Base-by-base conservation (phyloP, 2,329 filamentous ascomycete genomes). In the Periconia sp. region DNA sequence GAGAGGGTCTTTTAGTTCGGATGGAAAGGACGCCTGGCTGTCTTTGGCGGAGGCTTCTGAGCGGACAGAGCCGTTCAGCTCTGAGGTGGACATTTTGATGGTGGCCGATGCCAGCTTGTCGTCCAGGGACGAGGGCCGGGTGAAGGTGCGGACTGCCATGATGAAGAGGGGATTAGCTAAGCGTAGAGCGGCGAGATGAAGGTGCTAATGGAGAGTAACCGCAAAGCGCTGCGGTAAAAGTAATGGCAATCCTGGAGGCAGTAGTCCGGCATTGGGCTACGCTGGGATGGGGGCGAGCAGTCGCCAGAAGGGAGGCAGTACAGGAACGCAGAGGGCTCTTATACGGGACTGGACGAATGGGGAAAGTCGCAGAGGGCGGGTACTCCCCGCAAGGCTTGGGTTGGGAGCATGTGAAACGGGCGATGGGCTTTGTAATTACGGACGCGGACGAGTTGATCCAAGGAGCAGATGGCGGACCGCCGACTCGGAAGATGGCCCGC, bases 201-300 rank as follows among this genome's bases (percentile, higher is more conserved):
- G 60, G 88, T 95, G 74, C 84, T 82, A 61, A 95, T 85, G 66
- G 88, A 92, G 60, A 95, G 78, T 67, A 91, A 86, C 78, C 89
- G 89, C 75, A 95, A 77, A 67, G 89, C 88, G 72, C 86, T 95
- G 78, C 89, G 89, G 78, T 89, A 94, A 75, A 95, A 95, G 75
- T 95, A 95, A 70, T 95, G 89, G 65, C 88, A 95, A 73, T 95
- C 88, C 79, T 94, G 86, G 44, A 89, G 77, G 72, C 78, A 95
- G 72, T 89, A 92, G 61, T 80, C 73, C 78, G 88, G 88, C 89
- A 95, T 95, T 76, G 79, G 77, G 79, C 73, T 74, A 50, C 48
- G 40, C 40, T 50, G 50, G 38, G 43, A 44, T 43, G 38, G 24
- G 12, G 46, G 53, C 50, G 36, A 55, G 46, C 40, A 39, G 42